phyloP scores from a whole-genome alignment of 805 yeast genomes.

The Lipomyces yamadae region DNA sequence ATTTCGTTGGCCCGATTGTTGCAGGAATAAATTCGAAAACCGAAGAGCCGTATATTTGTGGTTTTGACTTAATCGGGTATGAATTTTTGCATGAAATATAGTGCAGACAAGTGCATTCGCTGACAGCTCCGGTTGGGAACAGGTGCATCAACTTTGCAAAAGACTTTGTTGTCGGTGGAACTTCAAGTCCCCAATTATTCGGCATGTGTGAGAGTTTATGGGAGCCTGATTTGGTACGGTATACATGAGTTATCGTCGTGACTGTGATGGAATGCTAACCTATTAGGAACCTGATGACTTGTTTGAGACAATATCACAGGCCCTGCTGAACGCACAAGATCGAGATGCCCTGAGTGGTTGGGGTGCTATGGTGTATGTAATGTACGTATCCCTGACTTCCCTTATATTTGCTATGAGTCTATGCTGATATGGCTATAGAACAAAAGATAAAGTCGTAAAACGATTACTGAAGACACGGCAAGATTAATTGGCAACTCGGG shows the following conservation, averaged over 20 bases:
- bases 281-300: slow-evolving; percentile 81
- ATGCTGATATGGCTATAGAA: slow-evolving; percentile 41
- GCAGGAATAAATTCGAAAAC: slow-evolving; percentile 90
- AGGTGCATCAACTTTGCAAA: slow-evolving; percentile 87
- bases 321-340: slow-evolving; percentile 90
- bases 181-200: slow-evolving; percentile 93
- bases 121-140: neutral
- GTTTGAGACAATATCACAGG: slow-evolving; percentile 94
- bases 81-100: neutral
- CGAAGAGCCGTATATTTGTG: slow-evolving; percentile 86
- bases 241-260: neutral
- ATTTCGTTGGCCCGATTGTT: slow-evolving; percentile 94
- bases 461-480: slow-evolving; percentile 92
- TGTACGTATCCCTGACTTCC: slow-evolving; percentile 44
- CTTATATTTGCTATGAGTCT: neutral
- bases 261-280: neutral
- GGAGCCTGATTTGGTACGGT: slow-evolving; percentile 71
- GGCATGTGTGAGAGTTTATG: slow-evolving; percentile 98
- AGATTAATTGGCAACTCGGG: slow-evolving; percentile 58
- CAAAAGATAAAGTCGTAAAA: slow-evolving; percentile 88
- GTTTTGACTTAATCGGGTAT: slow-evolving; percentile 88
- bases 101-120: neutral
- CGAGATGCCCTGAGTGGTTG: slow-evolving; percentile 98
- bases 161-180: slow-evolving; percentile 94
- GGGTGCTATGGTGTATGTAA: slow-evolving; percentile 95